Conservation (phyloP, 768 basidiomycete genomes). For the Calocybe gangraenosa region DNA sequence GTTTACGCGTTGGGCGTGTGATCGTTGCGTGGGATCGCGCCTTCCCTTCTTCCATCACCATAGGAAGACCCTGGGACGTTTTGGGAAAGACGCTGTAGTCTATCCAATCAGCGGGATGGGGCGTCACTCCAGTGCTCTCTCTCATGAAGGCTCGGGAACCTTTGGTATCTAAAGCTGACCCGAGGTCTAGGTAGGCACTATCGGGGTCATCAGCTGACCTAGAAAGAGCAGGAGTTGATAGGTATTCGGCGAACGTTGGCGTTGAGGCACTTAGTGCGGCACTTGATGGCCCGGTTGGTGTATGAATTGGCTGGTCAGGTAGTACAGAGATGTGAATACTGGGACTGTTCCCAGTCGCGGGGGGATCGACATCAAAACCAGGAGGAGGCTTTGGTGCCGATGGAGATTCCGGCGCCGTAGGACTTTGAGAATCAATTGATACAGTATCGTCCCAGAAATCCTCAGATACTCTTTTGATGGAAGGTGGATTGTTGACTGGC, state of each 20-base stretch:
- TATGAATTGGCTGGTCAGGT: not conserved
- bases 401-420: not conserved
- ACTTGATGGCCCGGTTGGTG: not conserved
- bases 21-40: not conserved
- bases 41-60: conserved; percentile 8
- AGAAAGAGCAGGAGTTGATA: conserved; percentile 7
- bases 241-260: conserved; percentile 4
- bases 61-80: not conserved
- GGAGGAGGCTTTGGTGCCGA: not conserved
- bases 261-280: conserved; percentile 2
- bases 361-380: not conserved
- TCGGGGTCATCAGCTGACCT: conserved; percentile 2
- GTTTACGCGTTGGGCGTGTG: not conserved
- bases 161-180: not conserved
- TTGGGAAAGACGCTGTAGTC: conserved; percentile 12
- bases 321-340: not conserved
- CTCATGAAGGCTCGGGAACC: conserved; percentile 1
- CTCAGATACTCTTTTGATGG: not conserved
- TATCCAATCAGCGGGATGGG: conserved; percentile 13
- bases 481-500: conserved; percentile 1
- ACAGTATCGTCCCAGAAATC: conserved; percentile 10
- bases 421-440: not conserved
- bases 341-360: not conserved
- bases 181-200: conserved; percentile 6
- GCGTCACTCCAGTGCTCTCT: not conserved